These are phyloP conservation scores for Pezicula rhizophila DNA, from an alignment of 2,329 filamentous ascomycete genomes.

Conservation along the genomic window DNA sequence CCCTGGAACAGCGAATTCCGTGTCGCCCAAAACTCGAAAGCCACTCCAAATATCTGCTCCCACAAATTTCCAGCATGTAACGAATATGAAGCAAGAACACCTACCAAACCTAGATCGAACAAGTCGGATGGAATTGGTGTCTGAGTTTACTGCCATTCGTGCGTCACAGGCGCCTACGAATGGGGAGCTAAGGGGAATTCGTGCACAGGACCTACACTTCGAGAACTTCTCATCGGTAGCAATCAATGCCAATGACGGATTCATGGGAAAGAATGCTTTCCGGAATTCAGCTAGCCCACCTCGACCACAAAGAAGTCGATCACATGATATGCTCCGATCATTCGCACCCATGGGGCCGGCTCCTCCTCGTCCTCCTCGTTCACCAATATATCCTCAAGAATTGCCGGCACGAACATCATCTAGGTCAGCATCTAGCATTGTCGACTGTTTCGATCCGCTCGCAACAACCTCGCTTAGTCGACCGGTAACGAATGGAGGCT, in stretches of 20 bases:
- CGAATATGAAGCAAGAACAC: conserved; percentile 49
- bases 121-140: conserved; percentile 36
- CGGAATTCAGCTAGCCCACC: conserved; percentile 15
- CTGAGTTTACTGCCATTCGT: conserved; percentile 38
- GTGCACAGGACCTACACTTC: conserved; percentile 38
- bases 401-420: conserved; percentile 51
- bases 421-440: conserved; percentile 38
- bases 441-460: conserved; percentile 36
- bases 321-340: conserved; percentile 29
- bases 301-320: conserved; percentile 31
- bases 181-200: conserved; percentile 31
- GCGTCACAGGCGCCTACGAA: conserved; percentile 30
- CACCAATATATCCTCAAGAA: conserved; percentile 36
- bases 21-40: conserved; percentile 15
- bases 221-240: conserved; percentile 43
- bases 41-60: conserved; percentile 52
- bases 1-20: conserved; percentile 1
- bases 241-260: conserved; percentile 18
- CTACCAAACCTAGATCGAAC: conserved; percentile 34
- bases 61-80: conserved; percentile 62
- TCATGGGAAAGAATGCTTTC: background rate
- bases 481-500: conserved; percentile 38
- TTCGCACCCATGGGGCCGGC: conserved; percentile 12
- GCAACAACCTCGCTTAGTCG: conserved; percentile 33
- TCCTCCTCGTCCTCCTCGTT: conserved; percentile 45